Conservation (phyloP, 768 basidiomycete genomes). For the Trametes punicea region DNA sequence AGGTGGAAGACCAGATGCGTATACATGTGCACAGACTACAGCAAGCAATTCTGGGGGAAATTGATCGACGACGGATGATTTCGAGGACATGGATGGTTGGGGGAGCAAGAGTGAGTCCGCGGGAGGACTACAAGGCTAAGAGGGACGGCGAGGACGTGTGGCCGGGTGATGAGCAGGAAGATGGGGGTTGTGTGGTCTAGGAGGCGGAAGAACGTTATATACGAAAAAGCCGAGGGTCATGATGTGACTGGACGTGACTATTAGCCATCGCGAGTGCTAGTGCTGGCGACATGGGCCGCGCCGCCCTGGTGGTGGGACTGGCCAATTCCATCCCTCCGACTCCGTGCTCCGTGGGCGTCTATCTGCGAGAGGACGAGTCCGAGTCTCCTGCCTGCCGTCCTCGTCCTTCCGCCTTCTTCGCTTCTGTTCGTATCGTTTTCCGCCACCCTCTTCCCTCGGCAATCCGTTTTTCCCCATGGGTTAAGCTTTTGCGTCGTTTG, state of each 20-base stretch:
- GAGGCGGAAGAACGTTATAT: not conserved
- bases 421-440: not conserved
- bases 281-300: constrained; percentile 15
- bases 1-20: constrained; percentile 58
- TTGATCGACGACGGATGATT: constrained; percentile 32
- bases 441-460: not conserved
- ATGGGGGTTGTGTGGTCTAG: not conserved
- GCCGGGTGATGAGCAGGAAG: not conserved
- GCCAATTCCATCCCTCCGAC: constrained; percentile 2
- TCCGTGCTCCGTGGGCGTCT: constrained; percentile 6
- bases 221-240: not conserved
- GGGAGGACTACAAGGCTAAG: too few species aligned
- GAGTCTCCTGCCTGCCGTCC: constrained; percentile 5
- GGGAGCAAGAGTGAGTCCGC: not conserved
- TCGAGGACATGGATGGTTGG: constrained; percentile 4
- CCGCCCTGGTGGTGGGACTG: not conserved
- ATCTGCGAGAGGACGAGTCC: not conserved
- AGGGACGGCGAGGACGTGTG: too few species aligned
- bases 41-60: constrained; percentile 74
- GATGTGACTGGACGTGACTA: constrained; percentile 5
- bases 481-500: constrained; percentile 15
- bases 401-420: constrained; percentile 13
- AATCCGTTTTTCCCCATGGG: constrained; percentile 5
- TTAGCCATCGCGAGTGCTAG: not conserved
- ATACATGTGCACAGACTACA: constrained; percentile 70